Conservation (phyloP, 1,284 basidiomycete species). For the Malassezia furfur region DNA sequence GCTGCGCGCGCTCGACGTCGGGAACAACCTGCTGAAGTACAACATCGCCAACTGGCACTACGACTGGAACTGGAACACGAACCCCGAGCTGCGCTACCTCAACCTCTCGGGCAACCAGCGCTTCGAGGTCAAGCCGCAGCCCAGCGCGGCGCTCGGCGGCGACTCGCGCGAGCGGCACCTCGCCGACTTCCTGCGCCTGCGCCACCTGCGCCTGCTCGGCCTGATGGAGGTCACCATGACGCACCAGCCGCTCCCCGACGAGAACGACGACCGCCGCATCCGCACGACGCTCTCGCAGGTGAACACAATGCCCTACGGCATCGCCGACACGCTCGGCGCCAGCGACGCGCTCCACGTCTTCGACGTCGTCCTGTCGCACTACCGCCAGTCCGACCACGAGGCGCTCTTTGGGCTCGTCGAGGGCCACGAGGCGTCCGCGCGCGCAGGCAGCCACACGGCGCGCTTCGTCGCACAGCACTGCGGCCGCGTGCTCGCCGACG, state of each 20-base stretch:
- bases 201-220: conserved; percentile 74
- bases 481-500: conserved; percentile 28
- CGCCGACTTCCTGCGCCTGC: conserved; percentile 76
- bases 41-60: conserved; percentile 98
- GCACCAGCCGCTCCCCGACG: conserved; percentile 56
- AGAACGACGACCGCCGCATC: conserved; percentile 79
- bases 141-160: conserved; percentile 40
- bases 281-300: conserved; percentile 84
- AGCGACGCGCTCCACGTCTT: conserved; percentile 64
- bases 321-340: conserved; percentile 79
- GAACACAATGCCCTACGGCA: conserved; percentile 89
- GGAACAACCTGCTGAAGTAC: conserved; percentile 89
- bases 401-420: conserved; percentile 95
- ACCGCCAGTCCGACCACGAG: conserved; percentile 66
- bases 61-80: conserved; percentile 99
- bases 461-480: conserved; percentile 37
- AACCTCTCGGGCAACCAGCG: conserved; percentile 79
- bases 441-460: conserved; percentile 56
- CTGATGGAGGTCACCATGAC: conserved; percentile 96
- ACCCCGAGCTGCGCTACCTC: conserved; percentile 79
- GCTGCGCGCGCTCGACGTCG: conserved; percentile 78
- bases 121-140: conserved; percentile 67
- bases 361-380: conserved; percentile 83
- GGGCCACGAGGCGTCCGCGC: conserved; percentile 52
- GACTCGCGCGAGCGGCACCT: conserved; percentile 52